Conservation (phyloP, 208 protist species). For the Crithidia thermophila region DNA sequence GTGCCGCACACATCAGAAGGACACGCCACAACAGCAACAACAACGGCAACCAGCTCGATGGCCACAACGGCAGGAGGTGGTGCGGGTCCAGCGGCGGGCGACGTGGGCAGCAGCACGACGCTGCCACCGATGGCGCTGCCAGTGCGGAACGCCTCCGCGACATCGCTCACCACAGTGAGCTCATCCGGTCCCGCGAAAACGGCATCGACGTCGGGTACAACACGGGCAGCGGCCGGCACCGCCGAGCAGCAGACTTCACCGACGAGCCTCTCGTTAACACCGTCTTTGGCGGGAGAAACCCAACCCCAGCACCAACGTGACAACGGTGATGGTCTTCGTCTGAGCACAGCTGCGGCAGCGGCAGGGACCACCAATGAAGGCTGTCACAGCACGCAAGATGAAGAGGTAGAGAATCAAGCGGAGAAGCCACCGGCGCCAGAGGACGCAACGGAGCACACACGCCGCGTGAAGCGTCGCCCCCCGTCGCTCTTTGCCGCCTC, state of each 20-base stretch:
- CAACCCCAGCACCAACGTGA: no score
- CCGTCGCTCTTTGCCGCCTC: conserved; percentile 52
- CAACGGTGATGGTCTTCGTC: no score
- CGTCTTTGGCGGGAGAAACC: no score
- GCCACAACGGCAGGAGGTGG: no score
- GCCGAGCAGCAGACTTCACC: no score
- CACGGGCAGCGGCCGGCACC: no score
- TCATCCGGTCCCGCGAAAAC: no score
- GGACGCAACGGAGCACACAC: no score
- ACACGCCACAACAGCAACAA: not conserved
- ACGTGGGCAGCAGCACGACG: not conserved
- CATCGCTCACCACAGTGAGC: not conserved
- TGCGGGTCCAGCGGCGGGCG: no score
- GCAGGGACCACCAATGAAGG: not conserved
- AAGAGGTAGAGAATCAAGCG: not conserved
- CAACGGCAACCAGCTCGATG: not conserved
- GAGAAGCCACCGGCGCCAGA: conserved; percentile 7
- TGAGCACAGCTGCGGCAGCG: no score
- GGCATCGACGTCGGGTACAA: no score
- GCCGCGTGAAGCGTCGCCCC: conserved; percentile 46
- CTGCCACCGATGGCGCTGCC: not conserved
- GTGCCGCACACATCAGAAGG: not conserved
- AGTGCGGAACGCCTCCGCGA: not conserved
- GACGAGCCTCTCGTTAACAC: no score
- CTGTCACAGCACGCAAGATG: not conserved